A percentile compares a stretch with the other conserved stretches of the same genome.
Evolutionary conservation across 345 rosid species (phyloP).

Genomic region (Pugionium dolabratum): DNA sequence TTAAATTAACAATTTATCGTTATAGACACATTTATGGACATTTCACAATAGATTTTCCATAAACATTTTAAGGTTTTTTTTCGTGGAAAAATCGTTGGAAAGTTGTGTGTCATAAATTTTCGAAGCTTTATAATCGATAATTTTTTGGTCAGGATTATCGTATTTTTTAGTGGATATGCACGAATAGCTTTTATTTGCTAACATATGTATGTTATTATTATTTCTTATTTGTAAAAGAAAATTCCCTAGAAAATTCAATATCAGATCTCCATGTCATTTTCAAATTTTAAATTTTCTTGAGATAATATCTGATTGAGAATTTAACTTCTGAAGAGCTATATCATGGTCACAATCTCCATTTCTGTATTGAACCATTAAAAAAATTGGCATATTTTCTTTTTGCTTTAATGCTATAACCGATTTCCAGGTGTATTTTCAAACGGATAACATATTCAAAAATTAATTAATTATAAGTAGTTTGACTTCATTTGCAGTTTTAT

Average conservation of each 20-base stretch:
- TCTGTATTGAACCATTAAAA: not conserved
- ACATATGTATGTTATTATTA: too few species aligned
- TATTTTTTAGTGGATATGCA: too few species aligned
- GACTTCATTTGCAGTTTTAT: conserved; percentile 2
- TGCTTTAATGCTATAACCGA: not conserved
- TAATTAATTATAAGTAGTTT: not conserved
- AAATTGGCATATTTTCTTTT: not conserved
- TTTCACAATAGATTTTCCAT: too few species aligned
- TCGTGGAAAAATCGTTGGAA: too few species aligned
- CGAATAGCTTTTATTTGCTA: too few species aligned
- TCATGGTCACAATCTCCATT: not conserved
- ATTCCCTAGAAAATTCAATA: not conserved
- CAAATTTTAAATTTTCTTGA: not conserved
- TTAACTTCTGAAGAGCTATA: not conserved
- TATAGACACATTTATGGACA: too few species aligned
- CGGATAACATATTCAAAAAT: not conserved
- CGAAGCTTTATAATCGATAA: too few species aligned
- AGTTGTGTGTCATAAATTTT: too few species aligned
- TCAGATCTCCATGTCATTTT: not conserved
- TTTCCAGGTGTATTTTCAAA: not conserved
- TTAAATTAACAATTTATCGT: not conserved
- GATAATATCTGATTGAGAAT: not conserved
- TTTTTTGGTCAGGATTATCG: too few species aligned
- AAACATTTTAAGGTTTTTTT: too few species aligned
- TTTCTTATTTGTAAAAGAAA: too few species aligned